Evolutionary conservation across 164 flowering plant genomes (phyloP).

Genomic region (Berberis vulgaris): DNA sequence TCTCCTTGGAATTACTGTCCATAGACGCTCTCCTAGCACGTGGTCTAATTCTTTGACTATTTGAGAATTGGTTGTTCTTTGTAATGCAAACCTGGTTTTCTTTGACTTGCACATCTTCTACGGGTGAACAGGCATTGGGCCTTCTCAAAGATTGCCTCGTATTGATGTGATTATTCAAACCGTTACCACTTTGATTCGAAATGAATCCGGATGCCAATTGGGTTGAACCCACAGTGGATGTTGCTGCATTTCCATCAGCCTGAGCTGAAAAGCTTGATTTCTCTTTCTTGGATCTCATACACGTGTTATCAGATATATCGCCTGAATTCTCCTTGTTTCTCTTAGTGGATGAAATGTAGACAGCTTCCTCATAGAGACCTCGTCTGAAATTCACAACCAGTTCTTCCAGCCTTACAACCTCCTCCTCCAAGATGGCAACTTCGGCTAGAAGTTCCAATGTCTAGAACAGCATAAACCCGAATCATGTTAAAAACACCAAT

Average conservation of each 20-base stretch:
- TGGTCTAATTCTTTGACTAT: constrained; percentile 16
- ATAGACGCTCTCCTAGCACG: constrained; percentile 24
- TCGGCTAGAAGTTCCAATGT: constrained; percentile 88
- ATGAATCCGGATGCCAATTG: background rate
- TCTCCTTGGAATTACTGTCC: constrained; percentile 25
- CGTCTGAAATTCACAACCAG: constrained; percentile 74
- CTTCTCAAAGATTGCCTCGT: constrained; percentile 11
- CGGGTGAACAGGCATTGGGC: constrained; percentile 1
- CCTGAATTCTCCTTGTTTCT: constrained; percentile 28
- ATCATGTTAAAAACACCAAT: background rate
- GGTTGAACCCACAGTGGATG: constrained; percentile 3
- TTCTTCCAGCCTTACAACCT: constrained; percentile 84
- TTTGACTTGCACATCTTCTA: constrained; percentile 45
- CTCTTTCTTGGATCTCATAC: constrained; percentile 20
- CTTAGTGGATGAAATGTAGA: constrained; percentile 54
- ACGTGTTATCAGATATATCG: constrained; percentile 18
- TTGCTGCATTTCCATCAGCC: constrained; percentile 12
- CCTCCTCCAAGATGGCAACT: constrained; percentile 95
- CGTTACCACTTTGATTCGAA: constrained; percentile 8
- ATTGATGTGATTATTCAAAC: constrained; percentile 5
- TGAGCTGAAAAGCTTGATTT: constrained; percentile 19
- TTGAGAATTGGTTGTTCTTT: constrained; percentile 26
- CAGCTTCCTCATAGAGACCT: constrained; percentile 77
- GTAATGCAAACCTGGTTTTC: constrained; percentile 33
- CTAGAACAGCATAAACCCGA: constrained; percentile 24